These are phyloP conservation scores for Nothophytophthora sp. DNA, from an alignment of 352 stramenopile species.

Conservation along the genomic window DNA sequence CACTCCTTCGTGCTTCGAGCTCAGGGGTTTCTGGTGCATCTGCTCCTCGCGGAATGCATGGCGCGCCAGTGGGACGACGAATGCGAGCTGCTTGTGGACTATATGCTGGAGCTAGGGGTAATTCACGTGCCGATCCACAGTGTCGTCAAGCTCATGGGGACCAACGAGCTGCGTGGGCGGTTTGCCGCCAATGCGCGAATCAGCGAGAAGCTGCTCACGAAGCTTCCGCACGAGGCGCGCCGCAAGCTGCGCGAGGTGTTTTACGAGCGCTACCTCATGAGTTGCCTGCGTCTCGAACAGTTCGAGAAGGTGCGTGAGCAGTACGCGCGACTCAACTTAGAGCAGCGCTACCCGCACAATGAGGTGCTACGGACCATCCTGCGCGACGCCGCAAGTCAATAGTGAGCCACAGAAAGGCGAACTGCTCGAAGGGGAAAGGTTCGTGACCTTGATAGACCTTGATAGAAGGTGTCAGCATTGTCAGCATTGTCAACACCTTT, in stretches of 20 bases:
- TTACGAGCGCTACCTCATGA: constrained; percentile 42
- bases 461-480: too few species aligned
- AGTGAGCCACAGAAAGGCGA: too few species aligned
- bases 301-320: constrained; percentile 31
- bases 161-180: constrained; percentile 30
- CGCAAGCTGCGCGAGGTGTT: constrained; percentile 32
- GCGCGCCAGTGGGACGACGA: constrained; percentile 29
- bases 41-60: constrained; percentile 44
- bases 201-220: constrained; percentile 30
- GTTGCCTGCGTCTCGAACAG: constrained; percentile 32
- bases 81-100: constrained; percentile 32
- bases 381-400: constrained; percentile 26
- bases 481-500: too few species aligned
- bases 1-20: constrained; percentile 32
- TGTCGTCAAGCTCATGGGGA: constrained; percentile 36
- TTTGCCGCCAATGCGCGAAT: constrained; percentile 33
- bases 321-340: constrained; percentile 18
- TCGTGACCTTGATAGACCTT: too few species aligned
- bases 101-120: constrained; percentile 22
- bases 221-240: constrained; percentile 13
- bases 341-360: constrained; percentile 34
- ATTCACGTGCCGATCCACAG: constrained; percentile 25
- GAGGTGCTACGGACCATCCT: constrained; percentile 34
- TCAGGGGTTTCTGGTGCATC: constrained; percentile 47
- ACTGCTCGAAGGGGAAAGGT: too few species aligned